Evolutionary conservation across 169 alveolate species (phyloP).

Genomic region (Perkinsus marinus): DNA sequence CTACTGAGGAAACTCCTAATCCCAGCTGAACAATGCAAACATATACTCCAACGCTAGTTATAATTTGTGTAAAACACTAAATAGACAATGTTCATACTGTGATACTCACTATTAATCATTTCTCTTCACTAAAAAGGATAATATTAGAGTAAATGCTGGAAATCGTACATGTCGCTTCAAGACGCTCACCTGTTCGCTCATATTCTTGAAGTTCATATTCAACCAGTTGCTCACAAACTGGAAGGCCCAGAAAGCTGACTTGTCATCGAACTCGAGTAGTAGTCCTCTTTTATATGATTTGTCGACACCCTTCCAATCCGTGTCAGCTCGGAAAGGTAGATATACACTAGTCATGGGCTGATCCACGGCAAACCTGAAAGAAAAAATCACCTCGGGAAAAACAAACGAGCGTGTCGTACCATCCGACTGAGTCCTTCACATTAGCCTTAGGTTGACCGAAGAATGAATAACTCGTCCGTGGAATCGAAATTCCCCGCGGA

Average conservation of each 20-base stretch:
- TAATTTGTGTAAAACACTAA: no score
- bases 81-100: no score
- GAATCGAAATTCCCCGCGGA: conserved; percentile 1
- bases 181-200: not conserved
- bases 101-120: no score
- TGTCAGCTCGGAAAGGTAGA: not conserved
- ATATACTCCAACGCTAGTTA: no score
- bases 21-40: no score
- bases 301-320: not conserved
- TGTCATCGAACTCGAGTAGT: not conserved
- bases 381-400: no score
- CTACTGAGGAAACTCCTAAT: no score
- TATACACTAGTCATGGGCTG: not conserved
- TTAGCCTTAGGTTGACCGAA: not conserved
- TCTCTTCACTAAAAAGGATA: no score
- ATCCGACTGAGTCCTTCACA: not conserved
- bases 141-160: no score
- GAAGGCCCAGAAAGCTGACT: conserved; percentile 5
- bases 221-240: not conserved
- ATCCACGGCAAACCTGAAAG: conserved; percentile 1
- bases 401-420: no score
- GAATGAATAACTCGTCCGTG: not conserved
- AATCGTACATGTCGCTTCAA: not conserved
- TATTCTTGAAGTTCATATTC: conserved; percentile 7
- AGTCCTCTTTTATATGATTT: not conserved